Base-by-base conservation (phyloP, 1,139 yeast species). In the Protomyces pachydermus region DNA sequence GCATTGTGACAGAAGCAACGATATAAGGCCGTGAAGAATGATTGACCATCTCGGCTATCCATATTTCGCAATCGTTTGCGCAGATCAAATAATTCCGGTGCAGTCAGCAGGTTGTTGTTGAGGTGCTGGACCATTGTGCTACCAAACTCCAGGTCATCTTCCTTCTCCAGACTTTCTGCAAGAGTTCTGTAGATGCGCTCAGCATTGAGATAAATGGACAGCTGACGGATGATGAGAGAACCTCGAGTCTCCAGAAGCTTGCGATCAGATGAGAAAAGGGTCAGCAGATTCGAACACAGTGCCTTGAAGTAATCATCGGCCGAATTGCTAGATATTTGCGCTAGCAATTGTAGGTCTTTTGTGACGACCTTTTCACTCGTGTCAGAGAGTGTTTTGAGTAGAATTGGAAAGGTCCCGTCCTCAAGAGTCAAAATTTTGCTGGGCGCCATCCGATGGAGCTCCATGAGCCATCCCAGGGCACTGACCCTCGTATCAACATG, bases 1-100 rank as follows among this genome's bases (percentile, higher is more conserved):
- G 96, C 60, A 73, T 91, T 91, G 69, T 88, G 88, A 70, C 96
- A 86, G 98, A 98, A 95, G 65, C 96, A 86, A 71, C 83, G 85
- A 76, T 93, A 95, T 64, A 95, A 78, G 0, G 86, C 80, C 18
- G 88, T 82, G 74, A 95, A 95, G 61, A 91, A 79, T 37, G 80
- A 75, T 79, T 87, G 85, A 65, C 91, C 96, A 14, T 58, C 62
- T 16, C 32, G 20, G 23, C 51, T 38, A 18, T 18, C 45, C 52
- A 58, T n/a, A 28, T 52, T 55, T 39, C 62, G 38, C 9, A 58
- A 50, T n/a, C 62, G 56, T 23, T 52, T 58, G n/a, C 62, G 52
- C 23, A 55, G 56, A 38, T 58, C 62, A 39, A 39, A 42, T 45
- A 58, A 34, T 39, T 58, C 62, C 14, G 62, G 62, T 1, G 97